Percentiles rank a stretch among this genome's conserved stretches.
phyloP scores from a whole-genome alignment of 2,329 filamentous ascomycete genomes.

The Neonectria coccinea region DNA sequence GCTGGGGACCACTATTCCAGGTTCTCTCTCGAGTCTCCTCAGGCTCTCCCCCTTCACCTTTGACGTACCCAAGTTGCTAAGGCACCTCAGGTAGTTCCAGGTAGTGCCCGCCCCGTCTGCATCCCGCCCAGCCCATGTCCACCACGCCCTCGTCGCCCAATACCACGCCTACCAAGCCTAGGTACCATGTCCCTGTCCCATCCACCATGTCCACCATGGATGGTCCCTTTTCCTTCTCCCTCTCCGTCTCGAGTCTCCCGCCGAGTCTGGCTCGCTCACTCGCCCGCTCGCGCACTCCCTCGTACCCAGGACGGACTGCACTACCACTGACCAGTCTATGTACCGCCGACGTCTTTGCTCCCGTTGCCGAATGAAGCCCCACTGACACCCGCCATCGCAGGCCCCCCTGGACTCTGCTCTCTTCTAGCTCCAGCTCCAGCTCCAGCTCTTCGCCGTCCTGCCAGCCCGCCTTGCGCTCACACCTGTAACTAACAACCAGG shows the following conservation, averaged over 20 bases:
- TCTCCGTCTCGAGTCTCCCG: neutral
- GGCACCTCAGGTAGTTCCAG: neutral
- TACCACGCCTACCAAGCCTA: neutral
- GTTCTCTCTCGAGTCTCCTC: constrained; percentile 3
- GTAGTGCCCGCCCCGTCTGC: constrained; percentile 43
- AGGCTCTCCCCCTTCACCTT: constrained; percentile 17
- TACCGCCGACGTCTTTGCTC: constrained; percentile 22
- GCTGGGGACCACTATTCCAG: constrained; percentile 26
- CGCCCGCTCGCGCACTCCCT: too few relatives aligned
- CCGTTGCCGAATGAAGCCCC: constrained; percentile 40
- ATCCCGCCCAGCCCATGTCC: constrained; percentile 37
- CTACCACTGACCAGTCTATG: neutral
- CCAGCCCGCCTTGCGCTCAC: constrained; percentile 35
- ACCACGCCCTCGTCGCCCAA: constrained; percentile 17
- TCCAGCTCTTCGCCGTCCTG: constrained; percentile 27
- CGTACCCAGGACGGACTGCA: too few relatives aligned
- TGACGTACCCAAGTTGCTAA: constrained; percentile 19
- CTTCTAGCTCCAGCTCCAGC: too few relatives aligned
- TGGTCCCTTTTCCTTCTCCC: constrained; percentile 24
- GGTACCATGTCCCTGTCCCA: neutral
- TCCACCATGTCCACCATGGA: constrained; percentile 22
- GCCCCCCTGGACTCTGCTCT: constrained; percentile 31
- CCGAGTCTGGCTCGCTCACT: neutral
- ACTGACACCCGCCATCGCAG: constrained; percentile 42
- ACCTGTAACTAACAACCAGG: constrained; percentile 44